Evolutionary conservation across 306 rosid genomes (phyloP).

Genomic region (Hippophae tibetana): DNA sequence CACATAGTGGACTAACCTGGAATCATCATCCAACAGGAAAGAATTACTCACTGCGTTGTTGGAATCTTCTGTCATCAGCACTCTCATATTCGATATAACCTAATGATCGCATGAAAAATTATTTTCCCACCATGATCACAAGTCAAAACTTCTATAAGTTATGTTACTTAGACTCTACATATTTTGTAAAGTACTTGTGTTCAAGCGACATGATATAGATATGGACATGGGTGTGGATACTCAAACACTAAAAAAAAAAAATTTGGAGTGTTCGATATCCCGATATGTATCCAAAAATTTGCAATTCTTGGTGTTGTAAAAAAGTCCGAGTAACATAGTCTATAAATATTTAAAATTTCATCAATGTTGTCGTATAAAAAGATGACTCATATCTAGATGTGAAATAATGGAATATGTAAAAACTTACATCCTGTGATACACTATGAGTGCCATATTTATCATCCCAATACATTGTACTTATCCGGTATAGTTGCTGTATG

Average conservation of each 20-base stretch:
- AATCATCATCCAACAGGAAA: constrained; percentile 94
- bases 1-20: constrained; percentile 42
- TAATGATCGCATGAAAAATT: constrained; percentile 14
- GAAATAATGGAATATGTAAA: constrained; percentile 26
- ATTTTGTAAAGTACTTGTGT: no score
- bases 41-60: constrained; percentile 91
- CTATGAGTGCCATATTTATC: constrained; percentile 99
- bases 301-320: no score
- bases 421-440: constrained; percentile 85
- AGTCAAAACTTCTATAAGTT: no score
- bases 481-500: constrained; percentile 94
- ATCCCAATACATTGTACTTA: constrained; percentile 99
- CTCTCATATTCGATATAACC: constrained; percentile 92
- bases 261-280: no score
- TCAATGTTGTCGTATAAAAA: constrained; percentile 1
- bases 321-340: neutral
- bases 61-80: constrained; percentile 90
- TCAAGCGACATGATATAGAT: no score
- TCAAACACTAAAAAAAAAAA: no score
- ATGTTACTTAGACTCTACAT: no score
- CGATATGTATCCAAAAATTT: no score
- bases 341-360: neutral
- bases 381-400: constrained; percentile 25
- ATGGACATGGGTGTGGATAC: no score
- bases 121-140: neutral